Evolutionary conservation across 1,284 basidiomycete genomes (phyloP).

Genomic region (Sporisorium graminicola): DNA sequence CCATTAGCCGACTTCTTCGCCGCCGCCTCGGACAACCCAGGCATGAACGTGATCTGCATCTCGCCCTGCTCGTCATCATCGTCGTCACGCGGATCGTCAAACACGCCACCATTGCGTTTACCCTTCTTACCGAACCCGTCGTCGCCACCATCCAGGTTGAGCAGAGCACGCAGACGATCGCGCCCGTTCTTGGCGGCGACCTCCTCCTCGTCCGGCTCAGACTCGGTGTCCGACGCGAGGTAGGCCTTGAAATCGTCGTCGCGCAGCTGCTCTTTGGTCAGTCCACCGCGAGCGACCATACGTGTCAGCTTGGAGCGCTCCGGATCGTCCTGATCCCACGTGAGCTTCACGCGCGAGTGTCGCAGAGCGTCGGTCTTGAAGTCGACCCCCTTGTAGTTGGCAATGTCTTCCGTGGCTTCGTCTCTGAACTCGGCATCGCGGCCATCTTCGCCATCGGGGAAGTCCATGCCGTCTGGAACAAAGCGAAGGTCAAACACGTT

Average conservation of each 20-base stretch:
- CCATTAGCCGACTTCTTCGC: slow-evolving; percentile 42
- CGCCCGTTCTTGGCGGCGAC: slow-evolving; percentile 29
- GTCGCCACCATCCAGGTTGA: slow-evolving; percentile 48
- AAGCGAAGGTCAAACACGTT: slow-evolving; percentile 88
- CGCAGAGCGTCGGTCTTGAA: slow-evolving; percentile 96
- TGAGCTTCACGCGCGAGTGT: slow-evolving; percentile 96
- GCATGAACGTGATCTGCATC: slow-evolving; percentile 68
- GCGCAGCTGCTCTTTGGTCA: slow-evolving; percentile 55
- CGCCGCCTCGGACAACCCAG: slow-evolving; percentile 62
- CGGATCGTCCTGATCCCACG: slow-evolving; percentile 98
- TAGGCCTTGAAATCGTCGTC: slow-evolving; percentile 69
- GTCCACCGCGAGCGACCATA: slow-evolving; percentile 40
- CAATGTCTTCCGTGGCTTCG: slow-evolving; percentile 79
- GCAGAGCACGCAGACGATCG: slow-evolving; percentile 59
- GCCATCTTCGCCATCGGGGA: slow-evolving; percentile 78
- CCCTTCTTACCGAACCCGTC: slow-evolving; percentile 48
- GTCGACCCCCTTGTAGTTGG: slow-evolving; percentile 83
- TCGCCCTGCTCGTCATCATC: slow-evolving; percentile 51
- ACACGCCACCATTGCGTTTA: slow-evolving; percentile 41
- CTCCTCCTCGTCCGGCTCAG: slow-evolving; percentile 45
- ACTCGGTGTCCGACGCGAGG: slow-evolving; percentile 65
- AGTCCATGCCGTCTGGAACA: slow-evolving; percentile 84
- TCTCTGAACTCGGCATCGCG: slow-evolving; percentile 77
- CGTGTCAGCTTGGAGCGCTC: slow-evolving; percentile 81
- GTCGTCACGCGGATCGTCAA: slow-evolving; percentile 50